These are phyloP conservation scores for Dorcoceras hygrometricum DNA, from an alignment of 257 asterid species.

Conservation along the genomic window DNA sequence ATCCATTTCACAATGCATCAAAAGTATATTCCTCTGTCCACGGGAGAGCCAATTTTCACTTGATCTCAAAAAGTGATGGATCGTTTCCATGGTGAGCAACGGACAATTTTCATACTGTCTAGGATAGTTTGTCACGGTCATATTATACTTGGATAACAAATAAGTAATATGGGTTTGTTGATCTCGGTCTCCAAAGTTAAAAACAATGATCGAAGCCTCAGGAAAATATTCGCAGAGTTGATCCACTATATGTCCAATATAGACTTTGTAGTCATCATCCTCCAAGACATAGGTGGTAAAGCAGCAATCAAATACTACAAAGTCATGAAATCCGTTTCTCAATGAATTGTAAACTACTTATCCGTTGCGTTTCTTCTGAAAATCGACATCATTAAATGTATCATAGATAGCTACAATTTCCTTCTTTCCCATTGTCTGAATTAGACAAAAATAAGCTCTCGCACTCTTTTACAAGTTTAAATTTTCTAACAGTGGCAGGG, in stretches of 20 bases:
- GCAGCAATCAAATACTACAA: constrained; percentile 72
- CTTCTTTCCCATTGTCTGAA: no score
- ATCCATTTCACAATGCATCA: constrained; percentile 61
- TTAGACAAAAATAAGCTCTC: no score
- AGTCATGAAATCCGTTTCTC: not conserved
- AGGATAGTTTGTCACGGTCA: constrained; percentile 52
- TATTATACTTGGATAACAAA: constrained; percentile 34
- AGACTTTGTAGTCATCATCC: constrained; percentile 36
- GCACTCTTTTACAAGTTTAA: no score
- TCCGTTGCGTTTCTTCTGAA: no score
- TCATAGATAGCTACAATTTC: no score
- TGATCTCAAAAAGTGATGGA: constrained; percentile 58
- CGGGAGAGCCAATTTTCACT: constrained; percentile 61
- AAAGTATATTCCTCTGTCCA: constrained; percentile 52
- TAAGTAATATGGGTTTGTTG: constrained; percentile 29
- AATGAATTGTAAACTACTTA: no score
- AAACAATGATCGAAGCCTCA: constrained; percentile 57
- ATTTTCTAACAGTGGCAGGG: no score
- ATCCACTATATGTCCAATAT: constrained; percentile 39
- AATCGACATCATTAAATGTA: no score
- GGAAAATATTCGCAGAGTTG: constrained; percentile 51
- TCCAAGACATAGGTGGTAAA: constrained; percentile 41
- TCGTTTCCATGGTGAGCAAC: constrained; percentile 53
- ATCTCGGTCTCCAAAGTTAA: constrained; percentile 51
- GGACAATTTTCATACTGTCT: constrained; percentile 45